Evolutionary conservation across 2,329 filamentous ascomycete species (phyloP).

Genomic region (Neofusicoccum cordaticola): DNA sequence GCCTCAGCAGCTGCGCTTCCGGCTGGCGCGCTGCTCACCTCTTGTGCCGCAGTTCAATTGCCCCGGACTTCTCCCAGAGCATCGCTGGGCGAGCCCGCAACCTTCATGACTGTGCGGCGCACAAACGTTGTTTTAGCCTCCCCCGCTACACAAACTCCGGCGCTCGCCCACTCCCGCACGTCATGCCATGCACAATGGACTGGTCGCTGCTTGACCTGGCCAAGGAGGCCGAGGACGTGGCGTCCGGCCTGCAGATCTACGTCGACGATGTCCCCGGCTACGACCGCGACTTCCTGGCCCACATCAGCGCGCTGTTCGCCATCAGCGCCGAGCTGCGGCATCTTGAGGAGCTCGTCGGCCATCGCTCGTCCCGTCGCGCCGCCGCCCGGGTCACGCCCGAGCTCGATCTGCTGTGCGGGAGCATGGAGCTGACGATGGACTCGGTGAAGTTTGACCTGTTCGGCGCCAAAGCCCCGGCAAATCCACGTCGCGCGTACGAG

Average conservation of each 20-base stretch:
- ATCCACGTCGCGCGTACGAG: slow-evolving; percentile 5
- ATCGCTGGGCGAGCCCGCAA: background rate
- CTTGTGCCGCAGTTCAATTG: slow-evolving; percentile 5
- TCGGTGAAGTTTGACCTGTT: slow-evolving; percentile 4
- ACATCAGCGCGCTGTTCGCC: slow-evolving; percentile 54
- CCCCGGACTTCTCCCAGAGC: slow-evolving; percentile 9
- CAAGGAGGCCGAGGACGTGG: slow-evolving; percentile 52
- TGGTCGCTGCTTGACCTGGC: slow-evolving; percentile 41
- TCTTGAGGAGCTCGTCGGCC: slow-evolving; percentile 45
- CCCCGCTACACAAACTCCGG: slow-evolving; percentile 12
- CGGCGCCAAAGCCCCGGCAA: background rate
- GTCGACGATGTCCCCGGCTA: slow-evolving; percentile 50
- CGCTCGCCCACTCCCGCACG: slow-evolving; percentile 17
- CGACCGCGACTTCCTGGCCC: slow-evolving; percentile 51
- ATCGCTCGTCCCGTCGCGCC: slow-evolving; percentile 34
- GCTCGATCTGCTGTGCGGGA: slow-evolving; percentile 12
- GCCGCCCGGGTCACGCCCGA: slow-evolving; percentile 19
- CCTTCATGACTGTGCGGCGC: background rate
- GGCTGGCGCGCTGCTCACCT: background rate
- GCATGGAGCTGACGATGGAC: slow-evolving; percentile 13
- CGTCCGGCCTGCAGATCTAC: slow-evolving; percentile 50
- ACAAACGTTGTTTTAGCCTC: slow-evolving; percentile 4
- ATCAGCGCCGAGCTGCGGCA: slow-evolving; percentile 51
- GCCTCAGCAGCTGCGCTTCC: slow-evolving; percentile 3
- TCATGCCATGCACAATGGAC: slow-evolving; percentile 35